phyloP scores from a whole-genome alignment of 495 filamentous ascomycete species.

The Lasiosphaeria ovina region DNA sequence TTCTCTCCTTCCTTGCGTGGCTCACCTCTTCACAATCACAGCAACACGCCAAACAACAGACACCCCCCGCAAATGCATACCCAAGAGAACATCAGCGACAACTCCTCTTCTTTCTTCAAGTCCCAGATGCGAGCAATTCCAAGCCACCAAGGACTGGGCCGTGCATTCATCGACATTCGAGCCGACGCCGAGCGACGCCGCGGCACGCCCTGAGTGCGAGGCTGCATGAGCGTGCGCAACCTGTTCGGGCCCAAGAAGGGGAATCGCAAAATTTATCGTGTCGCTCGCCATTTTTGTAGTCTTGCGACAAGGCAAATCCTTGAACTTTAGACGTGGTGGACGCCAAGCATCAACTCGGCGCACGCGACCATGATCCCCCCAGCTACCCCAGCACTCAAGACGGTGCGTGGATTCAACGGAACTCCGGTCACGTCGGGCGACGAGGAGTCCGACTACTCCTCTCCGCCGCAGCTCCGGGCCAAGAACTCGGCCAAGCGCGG shows the following conservation, averaged over 20 bases:
- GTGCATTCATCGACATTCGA: slow-evolving; percentile 36
- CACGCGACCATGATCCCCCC: slow-evolving; percentile 35
- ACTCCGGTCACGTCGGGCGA: slow-evolving; percentile 83
- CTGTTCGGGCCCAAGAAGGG: neutral
- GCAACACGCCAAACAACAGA: slow-evolving; percentile 9
- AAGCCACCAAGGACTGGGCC: slow-evolving; percentile 39
- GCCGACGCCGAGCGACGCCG: slow-evolving; percentile 51
- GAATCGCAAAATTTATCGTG: neutral
- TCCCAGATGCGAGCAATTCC: slow-evolving; percentile 47
- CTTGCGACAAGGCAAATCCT: too few relatives aligned
- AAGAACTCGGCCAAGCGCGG: slow-evolving; percentile 29
- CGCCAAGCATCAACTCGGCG: too few relatives aligned
- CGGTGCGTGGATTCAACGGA: slow-evolving; percentile 67
- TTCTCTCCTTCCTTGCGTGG: neutral
- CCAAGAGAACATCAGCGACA: slow-evolving; percentile 39
- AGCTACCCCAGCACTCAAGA: slow-evolving; percentile 63
- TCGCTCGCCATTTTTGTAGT: neutral
- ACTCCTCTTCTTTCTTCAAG: slow-evolving; percentile 44
- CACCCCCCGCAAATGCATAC: slow-evolving; percentile 43
- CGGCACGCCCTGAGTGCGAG: slow-evolving; percentile 45
- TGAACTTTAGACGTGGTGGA: too few relatives aligned
- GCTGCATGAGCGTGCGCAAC: slow-evolving; percentile 21
- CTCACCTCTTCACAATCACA: slow-evolving; percentile 3
- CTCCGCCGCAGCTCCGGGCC: slow-evolving; percentile 35
- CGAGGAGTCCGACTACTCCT: slow-evolving; percentile 73